Conservation (phyloP, 805 yeast species). For the Limtongozyma cylindracea region DNA sequence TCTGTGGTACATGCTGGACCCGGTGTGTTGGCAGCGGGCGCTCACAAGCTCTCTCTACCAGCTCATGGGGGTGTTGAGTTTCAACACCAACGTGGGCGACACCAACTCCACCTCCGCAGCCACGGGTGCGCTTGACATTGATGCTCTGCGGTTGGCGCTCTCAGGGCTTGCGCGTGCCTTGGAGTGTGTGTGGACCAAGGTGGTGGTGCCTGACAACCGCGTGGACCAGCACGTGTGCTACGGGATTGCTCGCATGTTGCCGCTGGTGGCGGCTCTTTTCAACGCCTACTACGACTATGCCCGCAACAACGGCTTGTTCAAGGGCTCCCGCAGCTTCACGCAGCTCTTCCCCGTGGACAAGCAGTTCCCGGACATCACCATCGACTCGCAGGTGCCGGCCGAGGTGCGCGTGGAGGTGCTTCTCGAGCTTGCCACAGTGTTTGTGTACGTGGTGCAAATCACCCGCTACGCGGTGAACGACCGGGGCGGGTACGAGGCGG, state of each 20-base stretch:
- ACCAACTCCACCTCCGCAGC: no score
- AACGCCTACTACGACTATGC: conserved; percentile 24
- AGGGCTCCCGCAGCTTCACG: conserved; percentile 39
- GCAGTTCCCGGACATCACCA: conserved; percentile 38
- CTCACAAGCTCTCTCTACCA: no score
- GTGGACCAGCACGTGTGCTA: conserved; percentile 13
- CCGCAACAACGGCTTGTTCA: conserved; percentile 18
- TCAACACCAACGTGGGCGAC: no score
- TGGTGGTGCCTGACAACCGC: conserved; percentile 5
- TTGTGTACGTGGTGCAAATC: conserved; percentile 25
- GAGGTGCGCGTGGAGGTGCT: conserved; percentile 46
- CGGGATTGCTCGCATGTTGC: conserved; percentile 23
- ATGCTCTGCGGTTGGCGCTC: conserved; percentile 37
- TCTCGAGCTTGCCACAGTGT: conserved; percentile 41
- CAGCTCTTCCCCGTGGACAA: conserved; percentile 38
- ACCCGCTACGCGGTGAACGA: conserved; percentile 37
- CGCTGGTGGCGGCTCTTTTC: conserved; percentile 24
- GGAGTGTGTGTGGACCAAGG: conserved; percentile 10
- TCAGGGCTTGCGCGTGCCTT: conserved; percentile 28
- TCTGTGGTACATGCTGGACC: no score
- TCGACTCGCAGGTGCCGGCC: conserved; percentile 53
- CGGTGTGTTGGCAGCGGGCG: no score
- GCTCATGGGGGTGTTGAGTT: no score
- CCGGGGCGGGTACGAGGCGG: conserved; percentile 48
- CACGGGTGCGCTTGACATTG: no score